A percentile compares a stretch with the other conserved stretches of the same genome.
phyloP scores from a whole-genome alignment of 345 rosid genomes.

The Lagerstroemia speciosa region DNA sequence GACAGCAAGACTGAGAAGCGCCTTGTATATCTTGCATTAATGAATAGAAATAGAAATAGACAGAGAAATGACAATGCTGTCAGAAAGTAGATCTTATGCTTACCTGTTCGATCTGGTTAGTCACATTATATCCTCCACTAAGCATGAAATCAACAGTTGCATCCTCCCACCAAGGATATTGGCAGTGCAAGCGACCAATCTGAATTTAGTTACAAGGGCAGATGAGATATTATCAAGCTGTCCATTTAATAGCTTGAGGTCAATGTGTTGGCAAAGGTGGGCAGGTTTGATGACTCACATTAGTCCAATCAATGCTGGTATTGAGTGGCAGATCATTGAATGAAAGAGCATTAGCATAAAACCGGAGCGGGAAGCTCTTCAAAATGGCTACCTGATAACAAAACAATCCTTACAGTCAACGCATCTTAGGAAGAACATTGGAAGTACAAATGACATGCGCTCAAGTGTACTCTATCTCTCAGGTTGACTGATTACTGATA shows the following conservation, averaged over 20 bases:
- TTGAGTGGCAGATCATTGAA: slow-evolving; percentile 45
- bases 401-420: neutral
- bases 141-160: slow-evolving; percentile 78
- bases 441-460: neutral
- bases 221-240: neutral
- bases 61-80: no score
- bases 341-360: slow-evolving; percentile 45
- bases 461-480: neutral
- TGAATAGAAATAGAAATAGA: neutral
- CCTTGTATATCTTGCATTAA: neutral
- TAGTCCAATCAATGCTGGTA: slow-evolving; percentile 68
- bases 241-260: neutral
- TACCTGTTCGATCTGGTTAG: slow-evolving; percentile 53
- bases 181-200: slow-evolving; percentile 88
- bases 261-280: neutral
- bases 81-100: neutral
- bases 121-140: slow-evolving; percentile 74
- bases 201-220: slow-evolving; percentile 10
- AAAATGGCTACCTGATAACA: slow-evolving; percentile 47
- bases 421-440: neutral
- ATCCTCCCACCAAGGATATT: slow-evolving; percentile 90
- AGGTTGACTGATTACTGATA: neutral
- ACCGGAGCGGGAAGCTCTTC: slow-evolving; percentile 67
- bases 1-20: neutral
- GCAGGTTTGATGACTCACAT: slow-evolving; percentile 32